Conservation (phyloP, 1,284 basidiomycete species). For the Lentinula novae-zelandiae region DNA sequence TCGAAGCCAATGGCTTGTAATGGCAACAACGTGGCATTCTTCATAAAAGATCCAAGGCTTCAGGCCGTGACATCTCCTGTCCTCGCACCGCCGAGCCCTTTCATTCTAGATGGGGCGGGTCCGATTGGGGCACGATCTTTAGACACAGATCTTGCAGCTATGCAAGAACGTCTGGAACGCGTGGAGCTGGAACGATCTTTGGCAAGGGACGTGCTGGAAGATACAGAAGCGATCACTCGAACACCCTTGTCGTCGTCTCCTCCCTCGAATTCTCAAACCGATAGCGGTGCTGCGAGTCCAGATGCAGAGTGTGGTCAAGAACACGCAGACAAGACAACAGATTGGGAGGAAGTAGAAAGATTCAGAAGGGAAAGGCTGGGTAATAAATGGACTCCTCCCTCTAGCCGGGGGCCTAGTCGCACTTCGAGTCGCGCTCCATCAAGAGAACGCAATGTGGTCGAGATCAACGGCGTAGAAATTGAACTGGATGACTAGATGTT, state of each 20-base stretch:
- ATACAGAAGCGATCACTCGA: background rate
- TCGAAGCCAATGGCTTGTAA: background rate
- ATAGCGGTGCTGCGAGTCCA: background rate
- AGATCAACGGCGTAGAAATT: conserved; percentile 28
- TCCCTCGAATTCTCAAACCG: background rate
- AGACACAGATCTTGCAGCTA: background rate
- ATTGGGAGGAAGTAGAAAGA: conserved; percentile 4
- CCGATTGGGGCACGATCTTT: background rate
- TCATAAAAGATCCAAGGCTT: background rate
- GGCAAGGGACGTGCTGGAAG: background rate
- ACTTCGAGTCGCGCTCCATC: conserved; percentile 4
- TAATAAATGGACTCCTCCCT: conserved; percentile 1
- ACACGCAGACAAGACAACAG: background rate
- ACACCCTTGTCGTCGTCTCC: background rate
- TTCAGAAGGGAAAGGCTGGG: background rate
- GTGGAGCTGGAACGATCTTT: background rate
- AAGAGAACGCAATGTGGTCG: conserved; percentile 21
- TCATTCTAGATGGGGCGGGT: background rate
- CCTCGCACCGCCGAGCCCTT: conserved; percentile 1
- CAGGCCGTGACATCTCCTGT: conserved; percentile 1
- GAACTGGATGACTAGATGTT: conserved; percentile 19
- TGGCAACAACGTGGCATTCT: background rate
- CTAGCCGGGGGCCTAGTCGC: background rate
- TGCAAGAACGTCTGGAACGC: conserved; percentile 5
- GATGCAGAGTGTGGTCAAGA: background rate